Evolutionary conservation across 2,329 filamentous ascomycete genomes (phyloP).

Genomic region (Cercospora zeae-maydis): DNA sequence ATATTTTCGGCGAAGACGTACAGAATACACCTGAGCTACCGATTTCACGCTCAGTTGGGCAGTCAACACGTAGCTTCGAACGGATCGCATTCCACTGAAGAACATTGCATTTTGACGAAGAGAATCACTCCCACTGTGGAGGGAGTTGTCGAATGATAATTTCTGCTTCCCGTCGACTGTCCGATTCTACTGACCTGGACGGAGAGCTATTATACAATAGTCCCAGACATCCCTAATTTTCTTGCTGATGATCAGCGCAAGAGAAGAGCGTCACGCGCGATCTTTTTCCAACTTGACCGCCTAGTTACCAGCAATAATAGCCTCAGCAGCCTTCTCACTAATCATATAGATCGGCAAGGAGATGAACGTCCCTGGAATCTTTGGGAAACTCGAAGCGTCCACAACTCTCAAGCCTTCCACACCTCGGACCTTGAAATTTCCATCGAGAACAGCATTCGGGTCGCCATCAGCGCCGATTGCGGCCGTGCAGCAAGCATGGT

Average conservation of each 20-base stretch:
- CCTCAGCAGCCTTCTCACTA: constrained; percentile 60
- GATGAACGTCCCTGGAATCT: constrained; percentile 54
- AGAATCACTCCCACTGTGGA: too few species aligned
- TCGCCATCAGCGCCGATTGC: constrained; percentile 56
- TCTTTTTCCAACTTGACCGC: neutral
- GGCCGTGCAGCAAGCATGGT: constrained; percentile 56
- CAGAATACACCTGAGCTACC: too few species aligned
- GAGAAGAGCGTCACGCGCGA: neutral
- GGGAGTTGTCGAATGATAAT: neutral
- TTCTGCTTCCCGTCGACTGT: neutral
- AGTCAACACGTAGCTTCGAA: too few species aligned
- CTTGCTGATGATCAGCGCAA: neutral
- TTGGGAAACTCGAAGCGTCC: constrained; percentile 58
- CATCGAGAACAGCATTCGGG: constrained; percentile 54
- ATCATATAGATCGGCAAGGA: constrained; percentile 54
- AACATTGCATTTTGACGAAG: too few species aligned
- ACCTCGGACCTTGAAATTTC: constrained; percentile 55
- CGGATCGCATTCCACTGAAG: too few species aligned
- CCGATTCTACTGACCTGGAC: neutral
- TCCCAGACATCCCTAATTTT: neutral
- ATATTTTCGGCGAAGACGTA: too few species aligned
- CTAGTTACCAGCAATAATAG: constrained; percentile 40
- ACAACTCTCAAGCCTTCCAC: constrained; percentile 57
- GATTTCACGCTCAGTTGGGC: too few species aligned
- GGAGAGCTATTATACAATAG: neutral